Base-by-base conservation (phyloP, 495 filamentous ascomycete genomes). In the Podospora pseudopauciseta region DNA sequence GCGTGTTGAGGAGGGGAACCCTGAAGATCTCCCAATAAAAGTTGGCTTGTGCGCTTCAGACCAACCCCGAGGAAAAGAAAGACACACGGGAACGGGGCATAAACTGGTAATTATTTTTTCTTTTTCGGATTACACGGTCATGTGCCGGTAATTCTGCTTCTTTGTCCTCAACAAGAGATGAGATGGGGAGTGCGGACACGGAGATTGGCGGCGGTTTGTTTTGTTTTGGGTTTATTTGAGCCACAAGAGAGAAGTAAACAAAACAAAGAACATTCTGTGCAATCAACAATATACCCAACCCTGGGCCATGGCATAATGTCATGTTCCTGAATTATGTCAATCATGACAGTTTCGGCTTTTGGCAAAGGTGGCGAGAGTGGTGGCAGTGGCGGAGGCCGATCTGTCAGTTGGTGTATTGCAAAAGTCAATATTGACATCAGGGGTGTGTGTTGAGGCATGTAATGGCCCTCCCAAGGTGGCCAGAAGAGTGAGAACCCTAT, bases 201-300 rank as follows among this genome's bases (percentile, higher is more conserved):
- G 13, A 28, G 18, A 57, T 65, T 27, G 23, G 30, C 60, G 23
- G 65, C 64, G 68, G 54, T 67, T 44, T 64, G 61, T 70, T 65
- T 39, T 64, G 64, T 60, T 67, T 59, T 32, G 65, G 49, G 39
- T 65, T 63, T 49, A 66, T 63, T 23, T 23, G 64, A 13, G 6
- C 56, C 55, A 58, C 55, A 26, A 58, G 6, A 49, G 11, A 28
- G 1, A 70, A 65, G 65, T 70, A 70, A 70, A 70, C 65, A 70
- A 70, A 67, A 53, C 61, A 64, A 62, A 56, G 54, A 28, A 49
- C 7, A 39, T 1, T 54, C 23, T 23, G 23, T 23, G 23, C 23
- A 23, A 23, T n/a, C 27, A 6, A n/a, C 6, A 20, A 4, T 55
- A 28, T 61, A 66, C 54, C 65, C 39, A 67, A 61, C 26, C 34